Percentiles rank a stretch among this genome's conserved stretches.
These are phyloP conservation scores for Pisolithus albus DNA, from an alignment of 768 basidiomycete genomes.

Conservation along the genomic window DNA sequence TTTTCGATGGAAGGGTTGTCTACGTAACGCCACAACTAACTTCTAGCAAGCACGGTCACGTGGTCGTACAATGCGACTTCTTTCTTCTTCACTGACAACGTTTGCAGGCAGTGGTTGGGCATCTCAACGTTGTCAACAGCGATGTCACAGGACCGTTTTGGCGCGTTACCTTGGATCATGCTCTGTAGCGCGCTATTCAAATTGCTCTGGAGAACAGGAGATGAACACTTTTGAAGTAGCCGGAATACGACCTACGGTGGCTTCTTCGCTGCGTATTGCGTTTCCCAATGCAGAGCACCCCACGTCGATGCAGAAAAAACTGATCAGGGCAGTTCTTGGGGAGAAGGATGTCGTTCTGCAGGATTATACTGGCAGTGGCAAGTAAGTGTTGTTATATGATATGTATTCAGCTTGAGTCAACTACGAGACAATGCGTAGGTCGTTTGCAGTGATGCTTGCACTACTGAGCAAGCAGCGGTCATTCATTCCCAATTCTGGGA, in stretches of 20 bases:
- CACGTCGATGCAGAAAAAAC: conserved; percentile 50
- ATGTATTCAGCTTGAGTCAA: conserved; percentile 1
- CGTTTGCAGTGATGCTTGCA: conserved; percentile 64
- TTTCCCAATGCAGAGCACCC: conserved; percentile 57
- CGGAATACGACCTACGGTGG: conserved; percentile 45
- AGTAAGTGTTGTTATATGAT: conserved; percentile 40
- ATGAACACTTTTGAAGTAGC: conserved; percentile 40
- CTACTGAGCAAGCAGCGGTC: conserved; percentile 51
- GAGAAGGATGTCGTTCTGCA: conserved; percentile 59
- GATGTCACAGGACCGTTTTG: conserved; percentile 15
- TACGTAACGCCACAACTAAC: no score
- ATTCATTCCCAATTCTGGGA: conserved; percentile 11
- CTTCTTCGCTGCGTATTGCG: conserved; percentile 44
- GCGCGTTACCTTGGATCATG: conserved; percentile 20
- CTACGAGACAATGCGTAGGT: conserved; percentile 34
- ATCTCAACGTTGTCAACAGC: conserved; percentile 5
- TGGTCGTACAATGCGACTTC: conserved; percentile 14
- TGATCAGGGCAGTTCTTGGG: conserved; percentile 55
- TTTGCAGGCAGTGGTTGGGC: not conserved
- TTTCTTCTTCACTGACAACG: conserved; percentile 5
- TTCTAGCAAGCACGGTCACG: no score
- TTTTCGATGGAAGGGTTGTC: no score
- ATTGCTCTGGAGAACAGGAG: not conserved
- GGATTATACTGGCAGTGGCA: conserved; percentile 73
- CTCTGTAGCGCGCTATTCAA: conserved; percentile 13